Conservation (phyloP, 176 grass and related monocot genomes). For the Carex scoparia region DNA sequence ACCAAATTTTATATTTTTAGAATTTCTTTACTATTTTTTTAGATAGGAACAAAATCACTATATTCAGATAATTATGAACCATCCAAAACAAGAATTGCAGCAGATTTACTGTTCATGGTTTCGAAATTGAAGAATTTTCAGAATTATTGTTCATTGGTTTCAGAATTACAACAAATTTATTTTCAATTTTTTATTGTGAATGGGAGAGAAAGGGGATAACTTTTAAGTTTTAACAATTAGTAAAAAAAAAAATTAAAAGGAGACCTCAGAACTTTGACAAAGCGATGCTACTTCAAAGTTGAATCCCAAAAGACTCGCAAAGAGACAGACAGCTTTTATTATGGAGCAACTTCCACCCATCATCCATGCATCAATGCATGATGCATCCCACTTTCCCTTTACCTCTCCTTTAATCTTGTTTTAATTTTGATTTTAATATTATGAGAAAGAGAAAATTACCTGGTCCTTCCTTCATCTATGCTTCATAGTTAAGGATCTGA, state of each 20-base stretch:
- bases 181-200: neutral
- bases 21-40: too few relatives aligned
- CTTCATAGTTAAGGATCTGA: too few relatives aligned
- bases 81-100: too few relatives aligned
- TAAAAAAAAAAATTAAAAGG: neutral
- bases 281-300: neutral
- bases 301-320: neutral
- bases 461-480: too few relatives aligned
- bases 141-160: too few relatives aligned
- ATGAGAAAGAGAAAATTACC: neutral
- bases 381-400: neutral
- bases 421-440: neutral
- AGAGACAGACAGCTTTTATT: constrained; percentile 4
- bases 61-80: too few relatives aligned
- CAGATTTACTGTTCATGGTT: too few relatives aligned
- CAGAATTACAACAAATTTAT: too few relatives aligned
- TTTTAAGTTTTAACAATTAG: neutral
- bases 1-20: too few relatives aligned
- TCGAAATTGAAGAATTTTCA: too few relatives aligned
- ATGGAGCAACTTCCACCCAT: constrained; percentile 1
- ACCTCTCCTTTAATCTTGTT: neutral
- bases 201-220: neutral
- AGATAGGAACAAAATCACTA: too few relatives aligned
- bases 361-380: neutral
- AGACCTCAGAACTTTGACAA: neutral